A percentile compares a stretch with the other conserved stretches of the same genome.
These are phyloP conservation scores for Bryoerythrophyllum caledonicum DNA, from an alignment of 225 moss, liverwort and hornwort species.

Conservation along the genomic window DNA sequence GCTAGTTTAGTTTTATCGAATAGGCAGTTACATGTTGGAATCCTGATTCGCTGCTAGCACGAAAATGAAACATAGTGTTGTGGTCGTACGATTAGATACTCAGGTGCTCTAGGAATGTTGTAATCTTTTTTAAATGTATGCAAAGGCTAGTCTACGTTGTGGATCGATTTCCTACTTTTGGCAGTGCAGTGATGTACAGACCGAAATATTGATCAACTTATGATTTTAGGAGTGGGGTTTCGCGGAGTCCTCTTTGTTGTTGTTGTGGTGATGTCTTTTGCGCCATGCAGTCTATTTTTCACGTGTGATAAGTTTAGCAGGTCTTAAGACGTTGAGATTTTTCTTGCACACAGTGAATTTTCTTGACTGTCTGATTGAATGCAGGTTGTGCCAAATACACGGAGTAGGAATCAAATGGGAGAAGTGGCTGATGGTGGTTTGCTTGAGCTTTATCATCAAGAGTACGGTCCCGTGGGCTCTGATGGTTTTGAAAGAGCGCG, in stretches of 20 bases:
- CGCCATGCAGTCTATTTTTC: not conserved
- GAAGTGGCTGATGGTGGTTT: conserved; percentile 79
- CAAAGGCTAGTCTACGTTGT: not conserved
- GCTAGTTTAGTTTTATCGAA: not conserved
- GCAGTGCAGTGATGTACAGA: not conserved
- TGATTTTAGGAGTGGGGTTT: not conserved
- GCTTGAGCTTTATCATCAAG: conserved; percentile 75
- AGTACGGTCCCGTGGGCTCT: conserved; percentile 78
- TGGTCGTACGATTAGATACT: conserved; percentile 9
- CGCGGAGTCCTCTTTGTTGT: not conserved
- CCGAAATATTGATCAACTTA: not conserved
- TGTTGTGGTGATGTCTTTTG: not conserved
- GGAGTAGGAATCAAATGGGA: conserved; percentile 87
- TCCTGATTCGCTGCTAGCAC: not conserved
- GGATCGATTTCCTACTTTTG: not conserved
- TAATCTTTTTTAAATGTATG: not conserved
- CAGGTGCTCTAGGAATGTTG: not conserved
- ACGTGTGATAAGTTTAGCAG: not conserved
- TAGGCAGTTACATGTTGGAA: not conserved
- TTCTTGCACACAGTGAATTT: conserved; percentile 1
- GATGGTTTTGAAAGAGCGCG: conserved; percentile 67
- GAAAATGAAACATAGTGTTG: not conserved
- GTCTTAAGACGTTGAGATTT: not conserved
- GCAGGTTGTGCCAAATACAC: conserved; percentile 76
- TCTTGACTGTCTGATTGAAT: conserved; percentile 3